Evolutionary conservation across 805 yeast species (phyloP).

Genomic region (Saturnispora serradocipensis): DNA sequence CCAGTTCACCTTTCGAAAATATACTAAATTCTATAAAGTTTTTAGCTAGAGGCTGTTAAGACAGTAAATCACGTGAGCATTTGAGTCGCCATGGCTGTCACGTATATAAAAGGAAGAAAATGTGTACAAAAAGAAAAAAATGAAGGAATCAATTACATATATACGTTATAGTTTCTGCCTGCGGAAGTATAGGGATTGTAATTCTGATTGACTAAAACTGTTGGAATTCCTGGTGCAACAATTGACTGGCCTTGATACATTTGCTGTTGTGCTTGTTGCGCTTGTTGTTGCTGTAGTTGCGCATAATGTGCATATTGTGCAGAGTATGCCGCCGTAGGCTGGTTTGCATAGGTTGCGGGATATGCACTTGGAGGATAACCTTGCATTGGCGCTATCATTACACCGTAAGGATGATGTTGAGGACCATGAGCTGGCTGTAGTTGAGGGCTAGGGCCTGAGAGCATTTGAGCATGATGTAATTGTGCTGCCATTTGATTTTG

Average conservation of each 20-base stretch:
- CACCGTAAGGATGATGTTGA: not conserved
- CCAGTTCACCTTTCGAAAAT: not conserved
- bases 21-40: not conserved
- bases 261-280: constrained; percentile 1
- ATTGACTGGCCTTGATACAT: not conserved
- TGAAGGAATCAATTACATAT: not conserved
- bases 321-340: not conserved
- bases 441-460: not conserved
- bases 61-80: not conserved
- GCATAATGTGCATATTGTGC: not conserved
- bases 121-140: not conserved
- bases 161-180: not conserved
- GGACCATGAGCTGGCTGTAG: not conserved
- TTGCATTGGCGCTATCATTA: not conserved
- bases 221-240: not conserved
- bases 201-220: not conserved
- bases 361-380: not conserved
- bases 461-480: not conserved
- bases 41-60: not conserved
- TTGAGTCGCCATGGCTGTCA: not conserved
- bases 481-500: constrained; percentile 1
- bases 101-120: not conserved
- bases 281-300: not conserved
- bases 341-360: not conserved
- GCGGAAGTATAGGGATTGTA: not conserved